Conservation (phyloP, 2,329 filamentous ascomycete genomes). For the Scedosporium boydii region DNA sequence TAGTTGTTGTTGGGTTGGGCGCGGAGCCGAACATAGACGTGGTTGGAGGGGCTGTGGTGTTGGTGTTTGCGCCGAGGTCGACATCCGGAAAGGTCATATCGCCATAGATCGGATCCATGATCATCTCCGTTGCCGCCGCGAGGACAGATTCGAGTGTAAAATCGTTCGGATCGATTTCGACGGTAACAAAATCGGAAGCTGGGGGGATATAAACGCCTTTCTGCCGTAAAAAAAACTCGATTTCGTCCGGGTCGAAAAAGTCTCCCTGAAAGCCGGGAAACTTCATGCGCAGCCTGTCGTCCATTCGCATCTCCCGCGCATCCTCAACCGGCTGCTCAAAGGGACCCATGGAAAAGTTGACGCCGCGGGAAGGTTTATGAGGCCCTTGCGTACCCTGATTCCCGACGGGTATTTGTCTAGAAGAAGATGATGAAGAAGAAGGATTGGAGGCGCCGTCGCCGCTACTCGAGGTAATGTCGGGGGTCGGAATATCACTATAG, state of each 20-base stretch:
- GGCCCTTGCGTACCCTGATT: slow-evolving; percentile 23
- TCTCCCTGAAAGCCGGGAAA: slow-evolving; percentile 59
- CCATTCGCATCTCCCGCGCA: slow-evolving; percentile 31
- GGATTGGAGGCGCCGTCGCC: not conserved
- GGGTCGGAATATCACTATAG: not conserved
- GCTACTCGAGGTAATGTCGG: not conserved
- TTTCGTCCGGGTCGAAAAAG: slow-evolving; percentile 69
- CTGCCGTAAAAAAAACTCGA: slow-evolving; percentile 61
- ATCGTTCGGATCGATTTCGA: slow-evolving; percentile 39
- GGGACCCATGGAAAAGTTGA: slow-evolving; percentile 25
- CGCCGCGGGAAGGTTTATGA: not conserved
- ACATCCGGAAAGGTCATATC: not conserved
- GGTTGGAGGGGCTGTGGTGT: not conserved
- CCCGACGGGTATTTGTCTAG: slow-evolving; percentile 17
- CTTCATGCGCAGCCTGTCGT: slow-evolving; percentile 39
- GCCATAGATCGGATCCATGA: not conserved
- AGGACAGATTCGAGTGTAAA: slow-evolving; percentile 20
- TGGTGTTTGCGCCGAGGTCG: not conserved
- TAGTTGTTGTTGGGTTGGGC: not conserved
- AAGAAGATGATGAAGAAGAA: not conserved
- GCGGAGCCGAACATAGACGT: not conserved
- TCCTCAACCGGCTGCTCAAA: slow-evolving; percentile 30
- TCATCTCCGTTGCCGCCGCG: not conserved
- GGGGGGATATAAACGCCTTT: slow-evolving; percentile 55
- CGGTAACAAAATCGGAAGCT: slow-evolving; percentile 48